Conservation (phyloP, 148 eudicot species). For the Amaranthus palmeri region DNA sequence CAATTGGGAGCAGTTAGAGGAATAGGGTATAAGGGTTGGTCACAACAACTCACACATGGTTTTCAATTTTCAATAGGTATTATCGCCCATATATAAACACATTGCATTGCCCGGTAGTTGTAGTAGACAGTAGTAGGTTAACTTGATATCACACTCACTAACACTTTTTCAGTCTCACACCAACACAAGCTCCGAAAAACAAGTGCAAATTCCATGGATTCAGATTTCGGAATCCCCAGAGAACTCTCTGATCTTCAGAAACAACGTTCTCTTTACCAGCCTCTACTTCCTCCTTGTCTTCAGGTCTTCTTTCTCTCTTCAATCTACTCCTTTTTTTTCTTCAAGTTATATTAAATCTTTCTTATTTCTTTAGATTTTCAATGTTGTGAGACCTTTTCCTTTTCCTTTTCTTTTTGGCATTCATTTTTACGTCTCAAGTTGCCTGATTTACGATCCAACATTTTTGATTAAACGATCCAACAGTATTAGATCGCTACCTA, state of each 20-base stretch:
- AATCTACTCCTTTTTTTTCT: background rate
- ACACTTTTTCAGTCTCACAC: background rate
- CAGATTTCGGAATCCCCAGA: slow-evolving; percentile 73
- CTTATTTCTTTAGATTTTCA: background rate
- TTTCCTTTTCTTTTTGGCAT: background rate
- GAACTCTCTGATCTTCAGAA: slow-evolving; percentile 84
- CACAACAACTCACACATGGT: too few relatives aligned
- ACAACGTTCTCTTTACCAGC: slow-evolving; percentile 72
- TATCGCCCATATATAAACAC: background rate
- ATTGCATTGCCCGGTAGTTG: too few relatives aligned
- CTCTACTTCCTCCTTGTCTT: slow-evolving; percentile 91
- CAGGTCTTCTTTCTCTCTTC: slow-evolving; percentile 42
- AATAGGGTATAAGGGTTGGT: too few relatives aligned
- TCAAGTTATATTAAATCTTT: background rate
- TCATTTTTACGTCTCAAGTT: background rate
- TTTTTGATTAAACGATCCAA: background rate
- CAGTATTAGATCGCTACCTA: too few relatives aligned
- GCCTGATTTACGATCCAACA: background rate
- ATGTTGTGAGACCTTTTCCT: background rate
- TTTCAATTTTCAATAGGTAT: background rate
- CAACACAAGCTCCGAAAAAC: background rate
- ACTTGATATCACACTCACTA: background rate
- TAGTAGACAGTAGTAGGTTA: background rate
- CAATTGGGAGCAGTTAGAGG: too few relatives aligned
- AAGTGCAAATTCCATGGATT: slow-evolving; percentile 46